Evolutionary conservation across 768 basidiomycete species (phyloP).

Genomic region (Pulveroboletus sp.): DNA sequence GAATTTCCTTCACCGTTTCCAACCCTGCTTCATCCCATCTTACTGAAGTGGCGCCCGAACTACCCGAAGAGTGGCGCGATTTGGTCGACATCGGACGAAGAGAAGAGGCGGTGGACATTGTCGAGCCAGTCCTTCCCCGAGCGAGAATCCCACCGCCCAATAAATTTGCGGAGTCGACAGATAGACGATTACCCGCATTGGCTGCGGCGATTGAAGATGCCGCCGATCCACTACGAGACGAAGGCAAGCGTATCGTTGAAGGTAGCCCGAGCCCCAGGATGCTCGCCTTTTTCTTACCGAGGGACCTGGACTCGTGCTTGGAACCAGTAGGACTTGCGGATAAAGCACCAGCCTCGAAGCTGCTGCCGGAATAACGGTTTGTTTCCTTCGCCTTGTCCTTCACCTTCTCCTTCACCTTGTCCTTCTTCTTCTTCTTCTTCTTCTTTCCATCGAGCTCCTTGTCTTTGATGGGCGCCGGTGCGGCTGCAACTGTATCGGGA

Average conservation of each 20-base stretch:
- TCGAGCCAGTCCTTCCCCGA: slow-evolving; percentile 37
- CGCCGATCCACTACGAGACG: slow-evolving; percentile 33
- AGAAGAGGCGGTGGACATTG: slow-evolving; percentile 41
- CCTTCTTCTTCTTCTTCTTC: slow-evolving; percentile 38
- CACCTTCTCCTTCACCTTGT: slow-evolving; percentile 35
- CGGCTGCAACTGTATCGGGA: slow-evolving; percentile 23
- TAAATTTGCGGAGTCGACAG: slow-evolving; percentile 31
- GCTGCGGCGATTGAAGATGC: slow-evolving; percentile 31
- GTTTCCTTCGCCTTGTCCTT: slow-evolving; percentile 34
- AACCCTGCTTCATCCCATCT: slow-evolving; percentile 51
- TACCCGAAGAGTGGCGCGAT: slow-evolving; percentile 39
- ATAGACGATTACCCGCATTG: slow-evolving; percentile 20
- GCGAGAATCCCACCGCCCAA: slow-evolving; percentile 31
- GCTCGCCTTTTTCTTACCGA: slow-evolving; percentile 57
- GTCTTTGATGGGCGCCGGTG: slow-evolving; percentile 26
- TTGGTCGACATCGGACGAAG: slow-evolving; percentile 46
- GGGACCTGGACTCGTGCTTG: slow-evolving; percentile 30
- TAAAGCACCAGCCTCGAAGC: slow-evolving; percentile 66
- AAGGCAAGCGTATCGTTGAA: slow-evolving; percentile 48
- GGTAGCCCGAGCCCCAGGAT: slow-evolving; percentile 64
- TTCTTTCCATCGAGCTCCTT: slow-evolving; percentile 33
- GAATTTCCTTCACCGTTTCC: slow-evolving; percentile 46
- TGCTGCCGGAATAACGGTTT: slow-evolving; percentile 52
- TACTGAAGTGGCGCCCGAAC: slow-evolving; percentile 43
- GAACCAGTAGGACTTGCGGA: slow-evolving; percentile 34